A percentile compares a stretch with the other conserved stretches of the same genome.
phyloP scores from a whole-genome alignment of 495 filamentous ascomycete species.

The Penicillium longicatenatum region DNA sequence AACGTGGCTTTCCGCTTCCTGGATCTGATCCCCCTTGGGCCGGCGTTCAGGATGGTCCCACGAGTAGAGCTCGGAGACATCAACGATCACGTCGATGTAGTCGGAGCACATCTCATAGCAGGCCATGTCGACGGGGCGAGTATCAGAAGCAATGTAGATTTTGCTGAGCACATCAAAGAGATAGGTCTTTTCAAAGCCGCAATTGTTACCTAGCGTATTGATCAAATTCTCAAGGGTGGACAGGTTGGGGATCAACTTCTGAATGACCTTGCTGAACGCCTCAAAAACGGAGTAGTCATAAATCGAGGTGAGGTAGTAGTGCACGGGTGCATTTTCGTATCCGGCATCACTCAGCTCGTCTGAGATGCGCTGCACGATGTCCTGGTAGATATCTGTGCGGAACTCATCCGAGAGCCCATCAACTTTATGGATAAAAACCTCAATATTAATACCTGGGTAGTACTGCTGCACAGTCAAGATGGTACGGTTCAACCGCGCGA shows the following conservation, averaged over 20 bases:
- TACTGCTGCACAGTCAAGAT: slow-evolving; percentile 83
- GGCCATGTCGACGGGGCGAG: slow-evolving; percentile 85
- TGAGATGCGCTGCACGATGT: slow-evolving; percentile 94
- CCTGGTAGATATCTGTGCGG: slow-evolving; percentile 87
- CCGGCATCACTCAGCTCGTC: slow-evolving; percentile 92
- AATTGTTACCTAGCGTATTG: slow-evolving; percentile 84
- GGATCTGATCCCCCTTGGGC: slow-evolving; percentile 63
- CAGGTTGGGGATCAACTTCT: slow-evolving; percentile 92
- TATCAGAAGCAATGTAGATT: slow-evolving; percentile 97
- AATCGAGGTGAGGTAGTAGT: slow-evolving; percentile 93
- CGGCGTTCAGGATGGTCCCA: slow-evolving; percentile 63
- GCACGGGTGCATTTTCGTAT: slow-evolving; percentile 87
- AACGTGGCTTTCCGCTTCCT: slow-evolving; percentile 77
- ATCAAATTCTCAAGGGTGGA: slow-evolving; percentile 89
- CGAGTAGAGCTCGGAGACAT: slow-evolving; percentile 92
- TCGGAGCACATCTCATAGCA: slow-evolving; percentile 98
- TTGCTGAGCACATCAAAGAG: slow-evolving; percentile 96
- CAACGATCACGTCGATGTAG: slow-evolving; percentile 96
- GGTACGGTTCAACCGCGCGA: slow-evolving; percentile 80
- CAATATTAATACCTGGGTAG: slow-evolving; percentile 90
- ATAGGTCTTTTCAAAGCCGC: slow-evolving; percentile 95
- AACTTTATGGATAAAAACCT: slow-evolving; percentile 98
- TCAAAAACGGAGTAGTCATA: slow-evolving; percentile 99
- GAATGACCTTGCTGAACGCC: slow-evolving; percentile 96
- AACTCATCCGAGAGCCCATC: slow-evolving; percentile 95